Evolutionary conservation across 106 monocot genomes (phyloP).

Genomic region (Dioscorea dumetorum): DNA sequence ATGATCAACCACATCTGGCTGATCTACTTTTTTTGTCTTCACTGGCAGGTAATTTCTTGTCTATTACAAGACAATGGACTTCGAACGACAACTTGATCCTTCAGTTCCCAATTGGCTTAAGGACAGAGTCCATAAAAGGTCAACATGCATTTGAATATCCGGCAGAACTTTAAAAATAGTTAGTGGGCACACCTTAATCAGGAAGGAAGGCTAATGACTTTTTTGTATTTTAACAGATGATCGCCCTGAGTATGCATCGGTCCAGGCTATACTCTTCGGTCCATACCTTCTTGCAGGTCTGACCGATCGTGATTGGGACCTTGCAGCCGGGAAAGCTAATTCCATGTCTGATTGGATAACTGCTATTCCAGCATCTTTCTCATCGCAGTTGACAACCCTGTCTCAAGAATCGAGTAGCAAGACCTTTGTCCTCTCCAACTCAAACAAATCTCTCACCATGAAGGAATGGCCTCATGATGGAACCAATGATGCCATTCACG

Average conservation of each 20-base stretch:
- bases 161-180: not conserved
- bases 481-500: conserved; percentile 50
- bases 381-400: conserved; percentile 53
- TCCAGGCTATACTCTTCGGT: conserved; percentile 75
- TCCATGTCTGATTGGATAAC: conserved; percentile 65
- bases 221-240: conserved; percentile 50
- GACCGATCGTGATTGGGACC: conserved; percentile 62
- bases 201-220: not conserved
- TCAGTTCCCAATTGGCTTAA: conserved; percentile 49
- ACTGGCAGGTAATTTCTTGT: conserved; percentile 74
- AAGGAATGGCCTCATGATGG: conserved; percentile 37
- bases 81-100: conserved; percentile 54
- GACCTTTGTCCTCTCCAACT: conserved; percentile 44
- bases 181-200: not conserved
- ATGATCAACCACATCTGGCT: too few species aligned
- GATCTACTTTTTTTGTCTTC: not conserved
- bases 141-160: not conserved
- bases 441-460: conserved; percentile 57
- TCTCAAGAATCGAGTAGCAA: conserved; percentile 32
- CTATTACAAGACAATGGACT: conserved; percentile 54
- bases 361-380: conserved; percentile 41
- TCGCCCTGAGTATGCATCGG: conserved; percentile 52
- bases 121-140: conserved; percentile 84
- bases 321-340: conserved; percentile 28
- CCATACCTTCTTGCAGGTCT: conserved; percentile 88